phyloP scores from a whole-genome alignment of 768 basidiomycete species.

The Termitomyces sp. region DNA sequence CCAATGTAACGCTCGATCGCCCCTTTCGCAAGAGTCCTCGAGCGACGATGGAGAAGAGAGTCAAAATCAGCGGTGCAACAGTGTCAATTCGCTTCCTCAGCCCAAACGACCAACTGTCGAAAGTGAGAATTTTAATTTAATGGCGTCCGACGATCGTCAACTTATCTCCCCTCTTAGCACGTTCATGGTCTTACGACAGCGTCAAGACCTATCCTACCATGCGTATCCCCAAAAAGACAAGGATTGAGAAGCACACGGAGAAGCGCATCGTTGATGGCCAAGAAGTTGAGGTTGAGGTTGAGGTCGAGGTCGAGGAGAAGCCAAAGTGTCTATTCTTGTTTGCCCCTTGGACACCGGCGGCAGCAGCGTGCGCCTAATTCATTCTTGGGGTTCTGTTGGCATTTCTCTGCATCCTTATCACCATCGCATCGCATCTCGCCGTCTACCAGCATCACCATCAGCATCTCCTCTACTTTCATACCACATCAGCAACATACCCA shows the following conservation, averaged over 20 bases:
- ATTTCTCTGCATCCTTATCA: slow-evolving; percentile 2
- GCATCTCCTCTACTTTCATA: slow-evolving; percentile 3
- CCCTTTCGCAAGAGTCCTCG: slow-evolving; percentile 22
- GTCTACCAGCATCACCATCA: slow-evolving; percentile 1
- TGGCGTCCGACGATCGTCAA: not conserved
- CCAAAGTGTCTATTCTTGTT: slow-evolving; percentile 70
- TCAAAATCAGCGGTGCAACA: slow-evolving; percentile 15
- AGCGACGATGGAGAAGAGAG: slow-evolving; percentile 22
- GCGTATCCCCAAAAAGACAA: slow-evolving; percentile 46
- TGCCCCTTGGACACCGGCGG: slow-evolving; percentile 24
- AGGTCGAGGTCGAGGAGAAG: slow-evolving; percentile 51
- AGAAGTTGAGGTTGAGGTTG: slow-evolving; percentile 33
- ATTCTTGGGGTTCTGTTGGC: not conserved
- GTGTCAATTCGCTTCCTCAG: slow-evolving; percentile 15
- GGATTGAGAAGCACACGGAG: slow-evolving; percentile 44
- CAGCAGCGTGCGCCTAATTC: slow-evolving; percentile 4
- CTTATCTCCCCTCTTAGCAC: slow-evolving; percentile 32
- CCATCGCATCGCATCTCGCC: slow-evolving; percentile 9
- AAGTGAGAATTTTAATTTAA: slow-evolving; percentile 32
- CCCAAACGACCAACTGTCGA: slow-evolving; percentile 40
- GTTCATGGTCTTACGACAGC: slow-evolving; percentile 76
- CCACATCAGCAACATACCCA: slow-evolving; percentile 10
- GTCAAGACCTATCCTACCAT: slow-evolving; percentile 63
- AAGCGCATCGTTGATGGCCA: slow-evolving; percentile 41
- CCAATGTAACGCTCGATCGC: slow-evolving; percentile 23